Evolutionary conservation across 2,329 filamentous ascomycete genomes (phyloP).

Genomic region (Diaporthe sp.): DNA sequence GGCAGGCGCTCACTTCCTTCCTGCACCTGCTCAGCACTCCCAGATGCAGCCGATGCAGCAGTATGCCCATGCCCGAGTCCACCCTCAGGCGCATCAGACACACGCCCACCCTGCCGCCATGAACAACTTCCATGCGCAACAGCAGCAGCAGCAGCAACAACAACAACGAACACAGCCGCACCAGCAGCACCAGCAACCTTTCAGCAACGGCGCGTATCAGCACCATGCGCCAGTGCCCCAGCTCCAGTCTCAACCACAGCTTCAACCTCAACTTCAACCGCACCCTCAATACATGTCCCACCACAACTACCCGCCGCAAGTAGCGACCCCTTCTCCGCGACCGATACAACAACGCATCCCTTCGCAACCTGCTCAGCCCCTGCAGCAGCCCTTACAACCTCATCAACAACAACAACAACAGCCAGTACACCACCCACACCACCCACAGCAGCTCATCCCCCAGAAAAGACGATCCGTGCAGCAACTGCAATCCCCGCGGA

Average conservation of each 20-base stretch:
- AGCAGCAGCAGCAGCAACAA: conserved; percentile 36
- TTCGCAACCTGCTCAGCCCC: conserved; percentile 5
- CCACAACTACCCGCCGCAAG: conserved; percentile 49
- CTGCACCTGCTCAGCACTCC: conserved; percentile 37
- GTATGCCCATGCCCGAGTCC: conserved; percentile 39
- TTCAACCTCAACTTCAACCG: conserved; percentile 9
- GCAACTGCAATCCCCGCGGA: conserved; percentile 16
- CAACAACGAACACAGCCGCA: conserved; percentile 30
- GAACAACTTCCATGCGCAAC: conserved; percentile 40
- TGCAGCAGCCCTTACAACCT: conserved; percentile 28
- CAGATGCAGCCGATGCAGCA: conserved; percentile 40
- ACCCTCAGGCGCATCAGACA: conserved; percentile 41
- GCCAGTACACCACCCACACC: conserved; percentile 43
- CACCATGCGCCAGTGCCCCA: conserved; percentile 26
- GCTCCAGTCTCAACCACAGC: conserved; percentile 34
- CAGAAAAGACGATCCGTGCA: conserved; percentile 10
- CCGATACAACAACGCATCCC: conserved; percentile 39
- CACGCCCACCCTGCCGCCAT: conserved; percentile 39
- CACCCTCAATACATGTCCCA: conserved; percentile 35
- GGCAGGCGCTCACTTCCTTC: conserved; percentile 38
- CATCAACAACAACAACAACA: conserved; percentile 39
- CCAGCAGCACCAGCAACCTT: conserved; percentile 37
- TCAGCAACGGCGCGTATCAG: conserved; percentile 41
- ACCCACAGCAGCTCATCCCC: conserved; percentile 34
- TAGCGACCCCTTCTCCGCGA: conserved; percentile 37